phyloP scores from a whole-genome alignment of 352 stramenopile species.

The Phytophthora rubi region DNA sequence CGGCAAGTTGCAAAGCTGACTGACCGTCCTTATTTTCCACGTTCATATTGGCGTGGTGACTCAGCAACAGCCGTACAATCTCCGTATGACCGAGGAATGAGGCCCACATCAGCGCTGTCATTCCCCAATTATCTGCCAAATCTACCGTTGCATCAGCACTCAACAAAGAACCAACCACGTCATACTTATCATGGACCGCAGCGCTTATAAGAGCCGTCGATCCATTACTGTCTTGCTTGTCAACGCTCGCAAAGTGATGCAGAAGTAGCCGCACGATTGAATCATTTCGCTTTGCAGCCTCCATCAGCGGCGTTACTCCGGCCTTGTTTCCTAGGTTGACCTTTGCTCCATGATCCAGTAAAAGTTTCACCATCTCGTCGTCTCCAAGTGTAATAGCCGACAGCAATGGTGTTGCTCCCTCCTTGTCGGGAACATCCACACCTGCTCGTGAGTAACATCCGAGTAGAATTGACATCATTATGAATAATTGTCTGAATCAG shows the following conservation, averaged over 20 bases:
- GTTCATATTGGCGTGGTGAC: not conserved
- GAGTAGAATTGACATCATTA: not conserved
- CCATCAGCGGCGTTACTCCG: not conserved
- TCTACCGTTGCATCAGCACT: not conserved
- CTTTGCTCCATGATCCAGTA: not conserved
- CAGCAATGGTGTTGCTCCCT: not conserved
- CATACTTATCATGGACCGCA: not conserved
- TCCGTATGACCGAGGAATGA: not conserved
- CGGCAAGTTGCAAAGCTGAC: not conserved
- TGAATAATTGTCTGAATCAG: not conserved
- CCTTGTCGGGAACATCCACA: not conserved
- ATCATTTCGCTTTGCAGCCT: conserved; percentile 2
- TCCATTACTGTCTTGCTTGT: not conserved
- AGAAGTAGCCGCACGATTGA: not conserved
- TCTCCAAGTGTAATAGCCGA: not conserved
- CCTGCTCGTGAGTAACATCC: not conserved
- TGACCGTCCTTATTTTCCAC: not conserved
- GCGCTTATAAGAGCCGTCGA: not conserved
- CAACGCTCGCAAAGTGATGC: not conserved
- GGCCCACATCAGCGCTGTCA: conserved; percentile 5
- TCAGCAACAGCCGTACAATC: not conserved
- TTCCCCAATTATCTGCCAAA: not conserved
- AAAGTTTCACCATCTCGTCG: not conserved
- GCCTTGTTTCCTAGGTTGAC: not conserved
- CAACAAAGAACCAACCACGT: not conserved